Percentiles rank a stretch among this genome's conserved stretches.
Conservation (phyloP, 2,329 filamentous ascomycete species). For the Fusarium metavorans region DNA sequence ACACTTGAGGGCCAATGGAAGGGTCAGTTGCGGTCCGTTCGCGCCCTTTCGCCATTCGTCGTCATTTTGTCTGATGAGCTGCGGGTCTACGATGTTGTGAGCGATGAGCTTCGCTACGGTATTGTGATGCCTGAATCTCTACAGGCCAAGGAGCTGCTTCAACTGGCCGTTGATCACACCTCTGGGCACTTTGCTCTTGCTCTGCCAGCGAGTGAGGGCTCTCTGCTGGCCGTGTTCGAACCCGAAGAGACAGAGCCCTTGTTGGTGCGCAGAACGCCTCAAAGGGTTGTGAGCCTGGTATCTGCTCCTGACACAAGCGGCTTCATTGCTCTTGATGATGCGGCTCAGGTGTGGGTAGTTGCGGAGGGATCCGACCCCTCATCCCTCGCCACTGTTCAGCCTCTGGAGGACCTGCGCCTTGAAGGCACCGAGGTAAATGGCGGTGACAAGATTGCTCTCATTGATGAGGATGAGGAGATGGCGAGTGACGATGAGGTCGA, state of each 20-base stretch:
- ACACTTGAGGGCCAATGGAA: constrained; percentile 76
- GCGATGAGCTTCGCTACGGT: constrained; percentile 78
- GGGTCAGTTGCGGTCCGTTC: constrained; percentile 74
- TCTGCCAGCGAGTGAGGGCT: constrained; percentile 60
- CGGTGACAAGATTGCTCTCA: constrained; percentile 43
- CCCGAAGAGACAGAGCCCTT: constrained; percentile 70
- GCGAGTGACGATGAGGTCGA: constrained; percentile 57
- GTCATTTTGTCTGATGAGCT: constrained; percentile 80
- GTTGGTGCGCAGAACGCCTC: constrained; percentile 66
- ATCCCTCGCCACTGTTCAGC: constrained; percentile 64
- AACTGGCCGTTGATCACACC: constrained; percentile 77
- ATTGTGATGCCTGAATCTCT: constrained; percentile 64
- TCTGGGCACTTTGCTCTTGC: constrained; percentile 76
- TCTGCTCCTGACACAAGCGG: constrained; percentile 74
- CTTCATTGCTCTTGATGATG: constrained; percentile 81
- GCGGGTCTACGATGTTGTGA: constrained; percentile 85
- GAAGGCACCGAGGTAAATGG: constrained; percentile 52
- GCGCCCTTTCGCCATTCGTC: constrained; percentile 79
- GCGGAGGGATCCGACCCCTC: constrained; percentile 69
- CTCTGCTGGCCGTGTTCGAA: constrained; percentile 75
- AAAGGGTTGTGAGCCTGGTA: constrained; percentile 74
- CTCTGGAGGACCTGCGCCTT: constrained; percentile 66
- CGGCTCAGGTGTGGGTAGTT: constrained; percentile 76
- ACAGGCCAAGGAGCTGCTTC: constrained; percentile 62
- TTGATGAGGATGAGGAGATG: constrained; percentile 58